phyloP scores from a whole-genome alignment of 345 rosid genomes.

The Sonneratia alba region DNA sequence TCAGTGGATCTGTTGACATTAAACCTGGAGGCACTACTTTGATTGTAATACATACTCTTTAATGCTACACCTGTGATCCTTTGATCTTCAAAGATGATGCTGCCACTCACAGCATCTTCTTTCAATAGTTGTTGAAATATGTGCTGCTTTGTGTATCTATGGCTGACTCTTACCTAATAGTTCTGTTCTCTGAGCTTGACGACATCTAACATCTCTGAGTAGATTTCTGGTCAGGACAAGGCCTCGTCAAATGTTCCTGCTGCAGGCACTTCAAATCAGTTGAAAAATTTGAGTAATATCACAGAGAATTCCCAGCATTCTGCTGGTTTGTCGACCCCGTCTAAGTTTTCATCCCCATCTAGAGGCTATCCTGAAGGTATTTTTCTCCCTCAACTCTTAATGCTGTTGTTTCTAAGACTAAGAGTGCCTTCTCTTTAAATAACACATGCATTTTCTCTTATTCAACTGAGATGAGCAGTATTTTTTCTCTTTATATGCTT shows the following conservation, averaged over 20 bases:
- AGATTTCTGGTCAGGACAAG: slow-evolving; percentile 91
- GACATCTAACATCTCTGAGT: slow-evolving; percentile 7
- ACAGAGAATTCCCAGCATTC: slow-evolving; percentile 28
- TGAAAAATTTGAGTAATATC: slow-evolving; percentile 19
- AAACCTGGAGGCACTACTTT: too few species aligned
- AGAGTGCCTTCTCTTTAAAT: neutral
- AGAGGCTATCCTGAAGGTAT: slow-evolving; percentile 28
- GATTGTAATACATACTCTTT: neutral
- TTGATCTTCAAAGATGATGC: neutral
- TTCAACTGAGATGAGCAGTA: neutral
- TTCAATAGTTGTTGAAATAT: neutral
- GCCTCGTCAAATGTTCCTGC: slow-evolving; percentile 19
- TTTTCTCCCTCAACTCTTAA: neutral
- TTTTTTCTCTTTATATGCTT: neutral
- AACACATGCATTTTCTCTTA: neutral
- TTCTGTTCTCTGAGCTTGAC: slow-evolving; percentile 7
- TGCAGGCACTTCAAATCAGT: slow-evolving; percentile 17
- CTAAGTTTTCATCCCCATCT: slow-evolving; percentile 25
- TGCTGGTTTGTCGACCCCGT: slow-evolving; percentile 23
- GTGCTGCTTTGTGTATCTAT: neutral
- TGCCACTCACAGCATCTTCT: neutral
- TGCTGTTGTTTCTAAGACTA: slow-evolving; percentile 1
- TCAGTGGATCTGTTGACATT: neutral
- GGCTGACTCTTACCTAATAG: neutral
- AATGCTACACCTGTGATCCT: neutral